Evolutionary conservation across 495 filamentous ascomycete genomes (phyloP).

Genomic region (Pseudotulostoma volvatum): DNA sequence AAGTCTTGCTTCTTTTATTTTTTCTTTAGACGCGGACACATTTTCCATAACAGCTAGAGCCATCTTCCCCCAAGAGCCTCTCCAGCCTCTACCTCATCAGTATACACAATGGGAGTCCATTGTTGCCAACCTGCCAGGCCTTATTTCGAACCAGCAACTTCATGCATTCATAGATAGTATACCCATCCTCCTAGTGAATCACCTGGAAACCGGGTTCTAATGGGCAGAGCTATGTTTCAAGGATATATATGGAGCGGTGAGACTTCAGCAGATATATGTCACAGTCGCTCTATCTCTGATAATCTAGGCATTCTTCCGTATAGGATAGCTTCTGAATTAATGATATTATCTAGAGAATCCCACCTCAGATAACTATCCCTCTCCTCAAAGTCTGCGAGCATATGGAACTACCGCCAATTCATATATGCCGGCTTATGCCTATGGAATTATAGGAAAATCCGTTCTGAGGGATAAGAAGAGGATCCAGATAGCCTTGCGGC

Average conservation of each 20-base stretch:
- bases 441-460: conserved; percentile 51
- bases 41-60: too few relatives aligned
- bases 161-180: conserved; percentile 57
- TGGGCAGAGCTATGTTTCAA: conserved; percentile 85
- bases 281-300: not conserved
- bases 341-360: conserved; percentile 43
- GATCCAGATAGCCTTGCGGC: conserved; percentile 63
- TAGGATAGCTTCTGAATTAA: too few relatives aligned
- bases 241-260: conserved; percentile 92
- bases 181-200: conserved; percentile 58
- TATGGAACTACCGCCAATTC: conserved; percentile 72
- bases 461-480: conserved; percentile 51
- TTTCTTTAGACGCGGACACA: too few relatives aligned
- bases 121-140: conserved; percentile 53
- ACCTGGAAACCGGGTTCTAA: conserved; percentile 57
- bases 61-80: too few relatives aligned
- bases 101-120: conserved; percentile 82
- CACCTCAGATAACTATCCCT: conserved; percentile 64
- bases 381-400: conserved; percentile 60
- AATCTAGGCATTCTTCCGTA: not conserved
- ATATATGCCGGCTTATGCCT: conserved; percentile 80
- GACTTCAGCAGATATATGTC: conserved; percentile 50
- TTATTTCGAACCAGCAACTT: conserved; percentile 60
- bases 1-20: too few relatives aligned
- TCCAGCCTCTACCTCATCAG: too few relatives aligned